These are phyloP conservation scores for Annona cherimola DNA, from an alignment of 164 flowering plant species.

Conservation along the genomic window DNA sequence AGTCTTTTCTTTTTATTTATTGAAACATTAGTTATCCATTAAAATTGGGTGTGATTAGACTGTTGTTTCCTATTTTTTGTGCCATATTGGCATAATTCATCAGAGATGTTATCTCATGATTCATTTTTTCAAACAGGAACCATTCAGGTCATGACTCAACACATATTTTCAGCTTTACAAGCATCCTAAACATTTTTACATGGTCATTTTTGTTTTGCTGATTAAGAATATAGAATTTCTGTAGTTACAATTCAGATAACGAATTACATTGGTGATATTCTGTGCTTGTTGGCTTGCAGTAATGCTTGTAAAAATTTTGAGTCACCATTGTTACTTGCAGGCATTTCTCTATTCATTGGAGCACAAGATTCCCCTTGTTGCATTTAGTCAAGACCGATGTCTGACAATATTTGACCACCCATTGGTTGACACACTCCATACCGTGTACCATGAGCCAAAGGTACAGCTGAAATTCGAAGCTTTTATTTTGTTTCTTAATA, in stretches of 20 bases:
- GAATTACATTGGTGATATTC: background rate
- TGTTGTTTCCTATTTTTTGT: background rate
- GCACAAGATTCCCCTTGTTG: constrained; percentile 74
- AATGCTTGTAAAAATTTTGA: background rate
- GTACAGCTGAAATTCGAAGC: constrained; percentile 22
- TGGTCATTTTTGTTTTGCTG: background rate
- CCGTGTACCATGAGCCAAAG: constrained; percentile 83
- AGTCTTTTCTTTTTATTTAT: background rate
- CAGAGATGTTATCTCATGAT: background rate
- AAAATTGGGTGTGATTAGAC: background rate
- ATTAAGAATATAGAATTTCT: background rate
- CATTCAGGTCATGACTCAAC: background rate
- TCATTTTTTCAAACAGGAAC: background rate
- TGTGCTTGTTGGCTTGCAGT: background rate
- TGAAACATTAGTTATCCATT: background rate
- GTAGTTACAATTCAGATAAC: background rate
- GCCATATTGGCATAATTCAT: background rate
- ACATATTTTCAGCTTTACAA: background rate
- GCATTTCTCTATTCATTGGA: constrained; percentile 73
- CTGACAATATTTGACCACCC: constrained; percentile 82
- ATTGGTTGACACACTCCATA: constrained; percentile 65
- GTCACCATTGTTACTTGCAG: constrained; percentile 32
- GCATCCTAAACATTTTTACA: background rate
- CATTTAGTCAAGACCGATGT: constrained; percentile 74
- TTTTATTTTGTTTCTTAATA: background rate